Evolutionary conservation across 176 grass and related monocot genomes (phyloP).

Genomic region (Hordeum marinum): DNA sequence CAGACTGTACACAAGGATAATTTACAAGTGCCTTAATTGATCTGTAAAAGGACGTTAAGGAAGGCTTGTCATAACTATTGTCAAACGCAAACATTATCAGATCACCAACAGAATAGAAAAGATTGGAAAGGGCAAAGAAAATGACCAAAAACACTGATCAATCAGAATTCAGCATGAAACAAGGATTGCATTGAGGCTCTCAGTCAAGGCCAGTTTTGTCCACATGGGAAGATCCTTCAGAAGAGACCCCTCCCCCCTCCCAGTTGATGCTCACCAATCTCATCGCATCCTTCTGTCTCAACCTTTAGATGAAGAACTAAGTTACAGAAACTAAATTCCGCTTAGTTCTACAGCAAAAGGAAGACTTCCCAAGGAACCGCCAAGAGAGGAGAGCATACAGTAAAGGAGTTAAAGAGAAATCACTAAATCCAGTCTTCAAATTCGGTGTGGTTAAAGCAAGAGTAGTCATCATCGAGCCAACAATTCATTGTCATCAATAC

Average conservation of each 20-base stretch:
- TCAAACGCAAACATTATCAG: too few relatives aligned
- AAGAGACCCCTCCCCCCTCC: background rate
- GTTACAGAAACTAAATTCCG: background rate
- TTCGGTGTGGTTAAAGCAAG: slow-evolving; percentile 40
- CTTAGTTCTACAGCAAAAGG: slow-evolving; percentile 2
- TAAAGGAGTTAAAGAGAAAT: background rate
- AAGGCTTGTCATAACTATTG: background rate
- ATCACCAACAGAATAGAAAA: background rate
- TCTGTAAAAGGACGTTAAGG: background rate
- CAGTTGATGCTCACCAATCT: background rate
- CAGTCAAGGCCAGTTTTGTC: slow-evolving; percentile 34
- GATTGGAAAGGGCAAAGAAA: background rate
- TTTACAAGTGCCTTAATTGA: background rate
- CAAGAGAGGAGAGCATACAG: background rate
- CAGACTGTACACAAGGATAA: background rate
- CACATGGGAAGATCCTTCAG: slow-evolving; percentile 31
- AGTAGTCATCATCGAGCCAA: slow-evolving; percentile 28
- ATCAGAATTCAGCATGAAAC: background rate
- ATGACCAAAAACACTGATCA: background rate
- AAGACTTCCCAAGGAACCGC: slow-evolving; percentile 5
- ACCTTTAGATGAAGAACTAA: background rate
- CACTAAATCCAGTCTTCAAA: background rate
- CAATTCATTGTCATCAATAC: background rate
- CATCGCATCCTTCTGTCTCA: slow-evolving; percentile 3
- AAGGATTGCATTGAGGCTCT: background rate